Evolutionary conservation across 768 basidiomycete species (phyloP), one percentile per base, ranked within the genome.

Genomic region (Chalciporus pseudorubinellus): DNA sequence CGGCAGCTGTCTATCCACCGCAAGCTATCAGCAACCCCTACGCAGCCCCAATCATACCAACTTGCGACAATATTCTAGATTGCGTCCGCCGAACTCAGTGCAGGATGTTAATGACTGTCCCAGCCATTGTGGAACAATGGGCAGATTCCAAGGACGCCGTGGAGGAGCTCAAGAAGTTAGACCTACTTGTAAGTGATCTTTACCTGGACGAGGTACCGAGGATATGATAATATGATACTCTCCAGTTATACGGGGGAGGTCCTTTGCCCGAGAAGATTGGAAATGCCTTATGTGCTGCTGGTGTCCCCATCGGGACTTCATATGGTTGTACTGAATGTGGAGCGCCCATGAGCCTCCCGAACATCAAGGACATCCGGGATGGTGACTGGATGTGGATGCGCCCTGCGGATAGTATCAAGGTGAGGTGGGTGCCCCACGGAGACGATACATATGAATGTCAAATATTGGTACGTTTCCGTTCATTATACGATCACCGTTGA

Each of bases 1-100:
- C 69, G 4, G 57, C 68, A 0, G 64, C 56, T 0, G 28, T 76
- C 3, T 74, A 65, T 43, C 70, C 75, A 14, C 75, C 72, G 0
- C 59, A 52, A 1, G 19, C 50, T 1, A 9, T 21, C 13, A 20
- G 3, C 2, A 39, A 55, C 21, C 22, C 26, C 4, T 41, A 31
- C 6, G 55, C 36, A 1, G 41, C 50, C 2, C 63, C 66, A 2
- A 34, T 61, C 1, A 21, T 60, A 2, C 55, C 61, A 7, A 58
- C 65, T 0, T 16, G 51, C 0, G 57, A 65, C 10, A 61, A 55
- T 18, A 40, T 65, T 11, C 20, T 68, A 0, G 61, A 64, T 14
- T 26, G 29, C 36, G 22, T 39, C 13, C 44, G 38, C 28, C 13
- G 33, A 13, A 59, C 57, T 0, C 48, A 47, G 16, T 56, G 58